Percentiles rank a stretch among this genome's conserved stretches.
These are phyloP conservation scores for Hippophae rhamnoides DNA, from an alignment of 306 rosid species.

Conservation along the genomic window DNA sequence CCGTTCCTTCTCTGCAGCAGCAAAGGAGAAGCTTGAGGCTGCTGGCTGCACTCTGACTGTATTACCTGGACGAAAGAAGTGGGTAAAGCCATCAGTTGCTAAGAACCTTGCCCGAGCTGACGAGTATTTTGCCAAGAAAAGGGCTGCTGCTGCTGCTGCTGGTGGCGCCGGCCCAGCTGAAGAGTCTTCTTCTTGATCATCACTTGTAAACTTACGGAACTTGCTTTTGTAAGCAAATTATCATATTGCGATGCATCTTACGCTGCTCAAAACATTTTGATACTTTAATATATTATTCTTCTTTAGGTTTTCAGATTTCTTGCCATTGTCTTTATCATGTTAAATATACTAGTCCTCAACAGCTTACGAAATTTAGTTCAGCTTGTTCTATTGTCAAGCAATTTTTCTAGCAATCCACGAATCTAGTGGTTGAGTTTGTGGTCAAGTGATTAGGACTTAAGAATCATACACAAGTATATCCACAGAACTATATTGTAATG, in stretches of 20 bases:
- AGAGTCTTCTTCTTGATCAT: slow-evolving; percentile 36
- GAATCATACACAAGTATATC: too few relatives aligned
- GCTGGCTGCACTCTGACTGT: slow-evolving; percentile 72
- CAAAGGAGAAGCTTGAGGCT: slow-evolving; percentile 83
- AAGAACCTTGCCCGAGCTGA: slow-evolving; percentile 94
- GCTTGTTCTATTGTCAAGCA: not conserved
- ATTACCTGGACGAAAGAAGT: slow-evolving; percentile 91
- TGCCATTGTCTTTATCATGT: slow-evolving; percentile 8
- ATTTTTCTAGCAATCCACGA: not conserved
- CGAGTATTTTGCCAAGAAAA: slow-evolving; percentile 85
- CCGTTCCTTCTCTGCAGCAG: slow-evolving; percentile 69
- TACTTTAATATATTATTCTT: slow-evolving; percentile 7
- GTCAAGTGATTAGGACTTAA: too few relatives aligned
- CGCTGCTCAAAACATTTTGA: slow-evolving; percentile 13
- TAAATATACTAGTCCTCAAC: not conserved
- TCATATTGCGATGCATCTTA: slow-evolving; percentile 14
- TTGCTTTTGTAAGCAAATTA: slow-evolving; percentile 18
- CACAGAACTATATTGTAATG: too few relatives aligned
- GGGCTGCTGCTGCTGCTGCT: slow-evolving; percentile 43
- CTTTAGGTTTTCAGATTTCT: not conserved
- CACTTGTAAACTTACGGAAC: not conserved
- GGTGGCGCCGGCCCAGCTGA: slow-evolving; percentile 3
- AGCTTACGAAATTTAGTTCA: not conserved
- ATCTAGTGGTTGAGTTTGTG: too few relatives aligned
- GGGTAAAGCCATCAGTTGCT: slow-evolving; percentile 92